Base-by-base conservation (phyloP, 2,329 filamentous ascomycete species). In the Dactylonectria macrodidyma region DNA sequence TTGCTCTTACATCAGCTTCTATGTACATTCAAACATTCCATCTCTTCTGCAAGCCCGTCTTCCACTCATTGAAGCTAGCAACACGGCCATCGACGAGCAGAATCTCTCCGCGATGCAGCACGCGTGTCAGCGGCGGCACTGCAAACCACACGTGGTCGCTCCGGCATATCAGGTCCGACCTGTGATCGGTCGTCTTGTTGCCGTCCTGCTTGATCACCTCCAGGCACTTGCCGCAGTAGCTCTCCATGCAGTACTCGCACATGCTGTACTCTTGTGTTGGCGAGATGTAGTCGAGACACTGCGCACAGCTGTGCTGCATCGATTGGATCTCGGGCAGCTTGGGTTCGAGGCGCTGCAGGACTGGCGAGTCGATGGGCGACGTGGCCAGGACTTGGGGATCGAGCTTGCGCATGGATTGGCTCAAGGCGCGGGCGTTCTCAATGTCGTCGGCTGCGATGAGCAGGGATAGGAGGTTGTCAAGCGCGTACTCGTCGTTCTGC, bases 401-500 rank as follows among this genome's bases (percentile, higher is more conserved):
- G 58, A 82, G 72, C 36, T 75, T 75, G 14, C 82, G 78, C 78
- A 82, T 83, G 7, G 82, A 84, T 41, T 82, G 80, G 24, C 78
- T 78, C 10, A 84, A 73, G 0, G 81, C 79, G 3, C 71, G 68
- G 5, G 82, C 82, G 24, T 83, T 81, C 1, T 74, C 72, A 4
- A 77, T 70, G 56, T 84, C 82, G 22, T 78, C 75, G 7, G 80
- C 78, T 0, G 82, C 82, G 47, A 83, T 77, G 58, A 84, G 78
- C 2, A 81, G 78, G 1, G 78, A 78, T 1, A 82, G 76, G 12
- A 84, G 78, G 58, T 84, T 84, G 62, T 83, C 81, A 2, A 84
- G 75, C 5, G 81, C 82, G 38, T 80, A 84, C 36, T 80, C 78
- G 65, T 84, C 82, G 52, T 84, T 84, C 16, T 79, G 76, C 2